phyloP scores from a whole-genome alignment of 768 basidiomycete species.

The Coprinellus aureogranulatus region DNA sequence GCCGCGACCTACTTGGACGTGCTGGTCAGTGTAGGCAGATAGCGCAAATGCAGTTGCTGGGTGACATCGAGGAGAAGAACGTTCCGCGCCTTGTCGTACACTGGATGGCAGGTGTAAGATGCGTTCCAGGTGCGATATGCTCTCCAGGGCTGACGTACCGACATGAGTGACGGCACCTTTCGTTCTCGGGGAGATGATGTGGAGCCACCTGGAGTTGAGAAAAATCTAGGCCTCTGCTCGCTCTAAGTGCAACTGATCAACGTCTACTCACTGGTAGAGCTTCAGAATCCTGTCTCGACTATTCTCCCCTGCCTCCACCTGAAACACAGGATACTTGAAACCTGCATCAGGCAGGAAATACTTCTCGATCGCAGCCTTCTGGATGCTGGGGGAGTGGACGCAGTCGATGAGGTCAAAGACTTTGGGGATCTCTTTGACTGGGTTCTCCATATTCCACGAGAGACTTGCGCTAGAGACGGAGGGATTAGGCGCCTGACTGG shows the following conservation, averaged over 20 bases:
- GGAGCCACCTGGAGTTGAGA: constrained; percentile 53
- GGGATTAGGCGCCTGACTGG: too few relatives aligned
- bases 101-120: constrained; percentile 30
- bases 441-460: constrained; percentile 47
- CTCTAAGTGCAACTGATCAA: too few relatives aligned
- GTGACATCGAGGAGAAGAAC: constrained; percentile 43
- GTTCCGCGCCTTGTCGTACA: constrained; percentile 40
- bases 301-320: constrained; percentile 36
- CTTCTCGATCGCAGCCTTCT: constrained; percentile 41
- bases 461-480: neutral
- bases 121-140: neutral
- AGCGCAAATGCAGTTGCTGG: constrained; percentile 47
- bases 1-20: constrained; percentile 38
- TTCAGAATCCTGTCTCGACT: constrained; percentile 51
- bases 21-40: constrained; percentile 38
- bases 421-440: constrained; percentile 40
- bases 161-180: constrained; percentile 34
- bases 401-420: constrained; percentile 43
- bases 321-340: constrained; percentile 53
- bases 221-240: too few relatives aligned
- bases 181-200: constrained; percentile 49
- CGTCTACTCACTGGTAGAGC: constrained; percentile 60
- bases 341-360: constrained; percentile 51
- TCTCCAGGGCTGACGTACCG: constrained; percentile 28
- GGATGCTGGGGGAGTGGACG: constrained; percentile 40